These are phyloP conservation scores for Daldinia vernicosa DNA, from an alignment of 495 filamentous ascomycete species.

Conservation along the genomic window DNA sequence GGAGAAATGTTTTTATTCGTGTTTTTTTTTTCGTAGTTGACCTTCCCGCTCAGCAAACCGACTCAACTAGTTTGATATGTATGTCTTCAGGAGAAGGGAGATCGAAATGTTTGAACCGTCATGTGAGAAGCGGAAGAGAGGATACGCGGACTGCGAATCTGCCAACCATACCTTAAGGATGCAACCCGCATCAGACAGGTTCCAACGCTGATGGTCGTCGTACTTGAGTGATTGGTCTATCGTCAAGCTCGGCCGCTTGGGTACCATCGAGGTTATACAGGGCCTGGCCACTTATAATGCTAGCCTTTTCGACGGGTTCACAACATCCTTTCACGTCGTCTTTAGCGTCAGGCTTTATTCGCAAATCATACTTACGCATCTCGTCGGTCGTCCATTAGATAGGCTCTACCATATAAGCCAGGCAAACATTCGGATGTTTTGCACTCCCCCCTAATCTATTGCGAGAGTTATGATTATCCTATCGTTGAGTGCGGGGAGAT, in stretches of 20 bases:
- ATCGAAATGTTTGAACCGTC: constrained; percentile 34
- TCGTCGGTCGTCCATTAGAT: constrained; percentile 4
- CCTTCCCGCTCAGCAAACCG: background rate
- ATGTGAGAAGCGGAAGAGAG: constrained; percentile 24
- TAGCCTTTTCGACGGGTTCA: constrained; percentile 1
- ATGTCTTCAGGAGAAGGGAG: constrained; percentile 28
- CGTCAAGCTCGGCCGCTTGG: constrained; percentile 25
- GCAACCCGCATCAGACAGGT: constrained; percentile 29
- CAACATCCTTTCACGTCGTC: constrained; percentile 4
- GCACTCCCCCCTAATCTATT: constrained; percentile 4
- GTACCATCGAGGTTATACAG: constrained; percentile 22
- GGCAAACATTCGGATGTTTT: background rate
- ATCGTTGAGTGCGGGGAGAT: constrained; percentile 8
- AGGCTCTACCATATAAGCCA: constrained; percentile 7
- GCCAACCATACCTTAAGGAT: constrained; percentile 35
- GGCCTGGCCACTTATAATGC: constrained; percentile 11
- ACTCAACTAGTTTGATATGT: constrained; percentile 6
- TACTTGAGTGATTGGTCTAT: constrained; percentile 27
- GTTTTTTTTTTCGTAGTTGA: constrained; percentile 3
- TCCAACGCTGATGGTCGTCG: constrained; percentile 27
- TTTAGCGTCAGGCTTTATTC: constrained; percentile 20
- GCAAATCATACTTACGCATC: constrained; percentile 22
- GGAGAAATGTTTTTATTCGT: constrained; percentile 4
- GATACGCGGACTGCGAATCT: constrained; percentile 18
- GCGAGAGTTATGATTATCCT: constrained; percentile 4